Percentiles rank a stretch among this genome's conserved stretches.
Conservation (phyloP, 305 asterid species). For the Withania somnifera region DNA sequence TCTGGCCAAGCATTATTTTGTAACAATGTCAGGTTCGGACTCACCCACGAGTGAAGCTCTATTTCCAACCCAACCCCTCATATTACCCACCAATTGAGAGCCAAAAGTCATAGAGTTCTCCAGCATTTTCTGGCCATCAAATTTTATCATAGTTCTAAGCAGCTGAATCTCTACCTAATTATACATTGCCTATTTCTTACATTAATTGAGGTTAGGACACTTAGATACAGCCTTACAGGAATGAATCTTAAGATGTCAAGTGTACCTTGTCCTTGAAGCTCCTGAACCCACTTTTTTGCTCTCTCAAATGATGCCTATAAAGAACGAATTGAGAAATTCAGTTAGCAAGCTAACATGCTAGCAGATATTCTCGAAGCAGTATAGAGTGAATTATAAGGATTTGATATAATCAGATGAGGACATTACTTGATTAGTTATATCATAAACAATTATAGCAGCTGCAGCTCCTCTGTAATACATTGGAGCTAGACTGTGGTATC, state of each 20-base stretch:
- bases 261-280: conserved; percentile 28
- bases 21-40: background rate
- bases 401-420: background rate
- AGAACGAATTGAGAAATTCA: background rate
- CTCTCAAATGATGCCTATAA: conserved; percentile 25
- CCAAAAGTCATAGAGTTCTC: background rate
- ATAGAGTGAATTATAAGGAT: background rate
- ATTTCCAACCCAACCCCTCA: background rate
- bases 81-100: background rate
- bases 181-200: background rate
- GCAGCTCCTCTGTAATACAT: conserved; percentile 91
- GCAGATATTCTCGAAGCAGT: background rate
- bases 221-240: background rate
- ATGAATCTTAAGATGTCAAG: background rate
- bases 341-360: background rate
- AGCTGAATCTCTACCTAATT: background rate
- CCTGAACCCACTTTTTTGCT: conserved; percentile 30
- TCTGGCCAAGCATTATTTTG: background rate
- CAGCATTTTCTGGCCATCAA: background rate
- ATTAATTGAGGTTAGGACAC: background rate
- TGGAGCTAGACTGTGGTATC: conserved; percentile 86
- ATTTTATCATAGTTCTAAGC: background rate
- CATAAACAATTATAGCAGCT: conserved; percentile 70
- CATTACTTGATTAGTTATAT: conserved; percentile 62
- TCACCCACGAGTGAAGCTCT: background rate